Conservation (phyloP, 179 eudicot genomes). For the Silene noctiflora region DNA sequence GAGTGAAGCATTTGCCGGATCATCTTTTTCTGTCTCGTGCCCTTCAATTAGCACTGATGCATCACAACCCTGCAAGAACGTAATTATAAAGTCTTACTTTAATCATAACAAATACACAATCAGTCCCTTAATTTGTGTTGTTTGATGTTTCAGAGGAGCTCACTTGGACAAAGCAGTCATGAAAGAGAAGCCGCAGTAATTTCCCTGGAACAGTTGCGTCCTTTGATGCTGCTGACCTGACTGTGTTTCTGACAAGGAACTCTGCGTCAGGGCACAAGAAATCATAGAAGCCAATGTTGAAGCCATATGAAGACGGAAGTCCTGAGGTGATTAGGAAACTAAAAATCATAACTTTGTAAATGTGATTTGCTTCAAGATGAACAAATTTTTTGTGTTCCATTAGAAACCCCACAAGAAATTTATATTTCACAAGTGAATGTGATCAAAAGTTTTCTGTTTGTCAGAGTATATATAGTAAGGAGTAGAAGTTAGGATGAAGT, state of each 20-base stretch:
- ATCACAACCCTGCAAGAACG: conserved; percentile 42
- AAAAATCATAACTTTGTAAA: conserved; percentile 16
- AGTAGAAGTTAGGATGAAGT: not conserved
- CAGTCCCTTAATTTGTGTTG: too few relatives aligned
- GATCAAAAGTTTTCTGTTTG: not conserved
- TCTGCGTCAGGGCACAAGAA: conserved; percentile 56
- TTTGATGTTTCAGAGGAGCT: conserved; percentile 9
- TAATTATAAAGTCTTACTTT: not conserved
- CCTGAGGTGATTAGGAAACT: conserved; percentile 4
- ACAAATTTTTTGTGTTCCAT: conserved; percentile 25
- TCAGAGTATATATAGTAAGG: too few relatives aligned
- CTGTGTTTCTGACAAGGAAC: conserved; percentile 41
- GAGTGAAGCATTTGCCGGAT: conserved; percentile 38
- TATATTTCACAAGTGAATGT: conserved; percentile 16
- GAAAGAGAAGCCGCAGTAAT: conserved; percentile 61
- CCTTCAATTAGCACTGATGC: conserved; percentile 42
- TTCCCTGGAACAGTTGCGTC: conserved; percentile 58
- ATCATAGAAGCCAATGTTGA: conserved; percentile 47
- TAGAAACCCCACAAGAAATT: not conserved
- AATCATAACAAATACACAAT: not conserved
- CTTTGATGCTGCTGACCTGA: conserved; percentile 38
- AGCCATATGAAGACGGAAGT: conserved; percentile 20
- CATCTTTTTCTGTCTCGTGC: conserved; percentile 32
- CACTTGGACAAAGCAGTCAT: conserved; percentile 82
- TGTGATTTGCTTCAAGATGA: not conserved